These are phyloP conservation scores for Vaccinium myrtillus DNA, from an alignment of 148 eudicot genomes.

Conservation along the genomic window DNA sequence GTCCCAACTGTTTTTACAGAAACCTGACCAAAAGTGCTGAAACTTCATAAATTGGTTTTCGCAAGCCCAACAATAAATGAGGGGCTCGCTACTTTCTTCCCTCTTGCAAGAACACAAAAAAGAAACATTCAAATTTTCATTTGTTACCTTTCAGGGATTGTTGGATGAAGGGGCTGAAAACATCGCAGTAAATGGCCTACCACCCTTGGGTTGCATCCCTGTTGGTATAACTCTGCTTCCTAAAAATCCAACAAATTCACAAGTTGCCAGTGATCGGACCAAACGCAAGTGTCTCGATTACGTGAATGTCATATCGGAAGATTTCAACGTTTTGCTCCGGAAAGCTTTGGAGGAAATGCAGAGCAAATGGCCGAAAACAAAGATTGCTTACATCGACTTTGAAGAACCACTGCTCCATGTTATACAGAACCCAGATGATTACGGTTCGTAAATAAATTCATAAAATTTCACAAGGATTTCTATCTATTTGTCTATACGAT, in stretches of 20 bases:
- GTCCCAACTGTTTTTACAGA: too few relatives aligned
- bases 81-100: neutral
- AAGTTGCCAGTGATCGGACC: neutral
- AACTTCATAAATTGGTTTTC: too few relatives aligned
- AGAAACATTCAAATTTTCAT: neutral
- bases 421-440: neutral
- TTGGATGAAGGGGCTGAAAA: neutral
- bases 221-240: constrained; percentile 11
- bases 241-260: neutral
- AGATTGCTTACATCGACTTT: constrained; percentile 18
- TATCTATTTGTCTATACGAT: neutral
- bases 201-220: constrained; percentile 18
- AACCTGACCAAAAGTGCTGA: too few relatives aligned
- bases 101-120: neutral
- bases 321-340: neutral
- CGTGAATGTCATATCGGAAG: neutral
- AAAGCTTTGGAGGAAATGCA: neutral
- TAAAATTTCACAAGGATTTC: neutral
- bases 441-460: neutral
- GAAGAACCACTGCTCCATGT: neutral
- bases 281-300: constrained; percentile 1
- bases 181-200: constrained; percentile 15
- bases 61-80: too few relatives aligned
- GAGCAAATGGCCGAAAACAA: neutral
- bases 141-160: neutral